These are phyloP conservation scores for Orychophragmus violaceus DNA, from an alignment of 345 rosid species.

Conservation along the genomic window DNA sequence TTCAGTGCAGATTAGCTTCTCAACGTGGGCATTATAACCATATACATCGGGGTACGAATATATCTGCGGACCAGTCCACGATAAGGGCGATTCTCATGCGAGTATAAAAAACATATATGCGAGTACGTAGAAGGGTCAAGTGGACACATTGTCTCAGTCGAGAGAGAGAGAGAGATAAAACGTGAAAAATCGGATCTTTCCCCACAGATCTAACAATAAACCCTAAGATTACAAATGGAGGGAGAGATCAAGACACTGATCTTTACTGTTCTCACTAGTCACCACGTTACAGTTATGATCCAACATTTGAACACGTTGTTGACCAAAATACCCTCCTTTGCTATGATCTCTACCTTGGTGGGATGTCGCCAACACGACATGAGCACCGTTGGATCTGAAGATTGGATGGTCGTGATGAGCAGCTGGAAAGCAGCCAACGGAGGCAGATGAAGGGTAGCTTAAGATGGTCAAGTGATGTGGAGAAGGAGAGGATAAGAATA, in stretches of 20 bases:
- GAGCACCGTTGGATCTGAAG: conserved; percentile 34
- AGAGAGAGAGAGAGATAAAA: background rate
- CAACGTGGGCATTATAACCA: background rate
- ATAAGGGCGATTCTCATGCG: background rate
- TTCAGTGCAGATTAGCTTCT: background rate
- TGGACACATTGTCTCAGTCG: background rate
- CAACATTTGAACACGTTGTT: conserved; percentile 12
- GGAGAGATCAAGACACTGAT: conserved; percentile 64
- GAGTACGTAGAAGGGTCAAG: background rate
- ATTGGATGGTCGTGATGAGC: conserved; percentile 2
- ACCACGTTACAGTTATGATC: conserved; percentile 14
- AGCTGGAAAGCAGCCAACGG: conserved; percentile 32
- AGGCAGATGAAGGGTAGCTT: conserved; percentile 49
- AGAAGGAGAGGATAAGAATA: conserved; percentile 31
- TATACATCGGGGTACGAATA: background rate
- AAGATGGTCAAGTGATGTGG: conserved; percentile 36
- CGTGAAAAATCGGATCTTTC: background rate
- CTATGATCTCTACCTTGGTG: conserved; percentile 28
- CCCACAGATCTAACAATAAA: background rate
- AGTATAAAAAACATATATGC: background rate
- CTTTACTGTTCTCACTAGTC: conserved; percentile 26
- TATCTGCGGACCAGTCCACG: background rate
- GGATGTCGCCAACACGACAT: conserved; percentile 16
- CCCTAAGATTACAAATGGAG: conserved; percentile 56
- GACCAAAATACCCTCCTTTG: conserved; percentile 34